These are phyloP conservation scores for Cercospora zeina DNA, from an alignment of 2,329 filamentous ascomycete genomes.

Conservation along the genomic window DNA sequence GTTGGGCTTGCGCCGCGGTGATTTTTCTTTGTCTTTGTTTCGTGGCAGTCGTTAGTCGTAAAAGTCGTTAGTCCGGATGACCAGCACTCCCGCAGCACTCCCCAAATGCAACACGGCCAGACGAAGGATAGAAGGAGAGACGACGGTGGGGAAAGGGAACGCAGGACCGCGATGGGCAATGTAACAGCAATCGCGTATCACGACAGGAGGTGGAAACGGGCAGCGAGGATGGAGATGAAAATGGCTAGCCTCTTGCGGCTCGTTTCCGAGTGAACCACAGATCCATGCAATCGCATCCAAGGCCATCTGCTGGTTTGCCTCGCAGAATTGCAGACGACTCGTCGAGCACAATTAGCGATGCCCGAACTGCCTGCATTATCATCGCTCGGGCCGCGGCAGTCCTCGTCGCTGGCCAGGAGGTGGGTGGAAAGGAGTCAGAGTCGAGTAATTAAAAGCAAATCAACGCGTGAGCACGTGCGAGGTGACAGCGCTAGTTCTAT, in stretches of 20 bases:
- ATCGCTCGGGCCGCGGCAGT: neutral
- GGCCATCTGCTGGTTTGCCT: conserved; percentile 8
- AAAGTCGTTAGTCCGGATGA: conserved; percentile 7
- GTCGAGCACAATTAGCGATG: neutral
- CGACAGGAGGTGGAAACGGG: conserved; percentile 8
- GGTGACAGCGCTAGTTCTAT: conserved; percentile 2
- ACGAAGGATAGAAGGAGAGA: neutral
- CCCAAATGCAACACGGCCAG: neutral
- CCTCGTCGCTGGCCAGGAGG: conserved; percentile 1
- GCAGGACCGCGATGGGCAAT: conserved; percentile 5
- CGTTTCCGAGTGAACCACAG: conserved; percentile 12
- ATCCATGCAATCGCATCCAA: conserved; percentile 16
- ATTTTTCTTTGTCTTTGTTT: conserved; percentile 8
- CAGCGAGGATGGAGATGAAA: neutral
- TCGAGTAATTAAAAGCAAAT: neutral
- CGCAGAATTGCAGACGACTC: neutral
- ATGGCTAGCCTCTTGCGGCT: conserved; percentile 13
- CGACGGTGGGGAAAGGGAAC: neutral
- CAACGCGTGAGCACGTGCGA: conserved; percentile 11
- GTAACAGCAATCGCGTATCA: conserved; percentile 5
- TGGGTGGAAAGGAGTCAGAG: conserved; percentile 5
- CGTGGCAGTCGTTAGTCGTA: conserved; percentile 17
- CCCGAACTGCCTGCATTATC: conserved; percentile 4
- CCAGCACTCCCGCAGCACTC: neutral
- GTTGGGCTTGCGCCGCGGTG: conserved; percentile 5